Evolutionary conservation across 2,329 filamentous ascomycete genomes (phyloP), one percentile per base, ranked within the genome.

Genomic region (Pseudocercospora fuligena): DNA sequence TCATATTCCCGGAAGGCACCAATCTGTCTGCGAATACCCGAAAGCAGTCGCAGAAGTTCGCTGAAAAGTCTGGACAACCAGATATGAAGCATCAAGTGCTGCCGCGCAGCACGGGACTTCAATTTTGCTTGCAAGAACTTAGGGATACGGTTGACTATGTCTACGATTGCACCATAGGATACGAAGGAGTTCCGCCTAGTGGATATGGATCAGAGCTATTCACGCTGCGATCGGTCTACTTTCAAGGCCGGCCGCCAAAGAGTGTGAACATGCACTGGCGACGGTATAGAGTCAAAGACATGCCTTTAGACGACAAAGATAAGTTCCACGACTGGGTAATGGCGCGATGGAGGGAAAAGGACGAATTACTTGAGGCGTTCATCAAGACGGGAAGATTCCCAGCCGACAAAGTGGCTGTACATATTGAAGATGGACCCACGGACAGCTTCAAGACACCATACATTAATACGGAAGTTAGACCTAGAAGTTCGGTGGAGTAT

Each of bases 221-320:
- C 80, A 93, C 92, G 1, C 85, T 99, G 5, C 87, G 88, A 1
- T 92, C 92, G 65, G 95, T 92, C 29, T 98, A 96, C 78, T 90
- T 97, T 72, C 87, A 95, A 78, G 94, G 95, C 51, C 90, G 92
- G 0, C 90, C 93, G 0, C 95, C 95, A 5, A 97, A 93, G 78
- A 97, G 92, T 1, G 93, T 98, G 73, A 97, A 97, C 80, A 93
- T 98, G 83, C 90, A 97, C 82, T 99, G 94, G 94, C 89, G 95
- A 61, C 89, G 94, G 21, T 98, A 97, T 80, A 85, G 86, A 25
- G 76, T 97, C 21, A 85, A 86, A 16, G 89, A 93, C 56, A 94
- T 99, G 27, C 95, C 95, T 0, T 83, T 97, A 4, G 85, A 92
- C 57, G 87, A 90, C 72, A 84, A 86, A 7, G 85, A 90, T 36